A percentile compares a stretch with the other conserved stretches of the same genome.
phyloP scores from a whole-genome alignment of 2,329 filamentous ascomycete species.

The Epichloe sibirici region DNA sequence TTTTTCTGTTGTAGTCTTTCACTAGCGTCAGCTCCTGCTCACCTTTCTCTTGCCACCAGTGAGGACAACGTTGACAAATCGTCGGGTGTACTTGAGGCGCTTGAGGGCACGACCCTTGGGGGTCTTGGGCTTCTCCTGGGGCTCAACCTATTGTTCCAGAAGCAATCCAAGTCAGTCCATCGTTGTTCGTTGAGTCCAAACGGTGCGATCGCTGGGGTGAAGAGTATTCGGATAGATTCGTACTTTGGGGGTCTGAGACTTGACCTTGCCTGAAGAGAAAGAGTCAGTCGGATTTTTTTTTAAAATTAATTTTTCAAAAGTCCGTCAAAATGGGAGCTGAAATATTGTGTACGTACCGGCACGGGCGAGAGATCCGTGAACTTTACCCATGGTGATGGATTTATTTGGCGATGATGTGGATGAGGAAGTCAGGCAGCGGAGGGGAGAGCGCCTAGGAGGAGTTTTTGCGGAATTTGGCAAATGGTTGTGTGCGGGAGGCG shows the following conservation, averaged over 20 bases:
- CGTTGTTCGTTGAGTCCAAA: constrained; percentile 10
- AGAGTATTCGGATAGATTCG: constrained; percentile 21
- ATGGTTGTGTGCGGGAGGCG: constrained; percentile 24
- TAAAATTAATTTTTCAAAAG: background rate
- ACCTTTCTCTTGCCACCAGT: constrained; percentile 99
- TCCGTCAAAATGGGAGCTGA: too few relatives aligned
- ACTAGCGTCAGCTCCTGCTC: constrained; percentile 17
- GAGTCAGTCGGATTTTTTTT: background rate
- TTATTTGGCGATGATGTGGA: constrained; percentile 24
- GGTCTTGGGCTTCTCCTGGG: constrained; percentile 90
- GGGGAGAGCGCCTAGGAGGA: constrained; percentile 13
- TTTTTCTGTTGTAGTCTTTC: background rate
- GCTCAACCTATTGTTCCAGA: constrained; percentile 51
- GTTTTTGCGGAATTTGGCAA: constrained; percentile 27
- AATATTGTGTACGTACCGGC: constrained; percentile 34
- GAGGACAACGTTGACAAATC: constrained; percentile 96
- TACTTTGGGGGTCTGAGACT: constrained; percentile 91
- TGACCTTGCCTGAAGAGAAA: constrained; percentile 69
- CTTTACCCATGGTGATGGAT: constrained; percentile 67
- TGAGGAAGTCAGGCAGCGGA: constrained; percentile 18
- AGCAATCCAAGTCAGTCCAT: constrained; percentile 17
- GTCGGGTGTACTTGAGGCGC: constrained; percentile 90
- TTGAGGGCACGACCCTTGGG: constrained; percentile 97
- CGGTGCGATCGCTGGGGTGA: background rate
- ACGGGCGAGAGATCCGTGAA: constrained; percentile 89